These are phyloP conservation scores for Clavispora fructus DNA, from an alignment of 805 yeast genomes.

Conservation along the genomic window DNA sequence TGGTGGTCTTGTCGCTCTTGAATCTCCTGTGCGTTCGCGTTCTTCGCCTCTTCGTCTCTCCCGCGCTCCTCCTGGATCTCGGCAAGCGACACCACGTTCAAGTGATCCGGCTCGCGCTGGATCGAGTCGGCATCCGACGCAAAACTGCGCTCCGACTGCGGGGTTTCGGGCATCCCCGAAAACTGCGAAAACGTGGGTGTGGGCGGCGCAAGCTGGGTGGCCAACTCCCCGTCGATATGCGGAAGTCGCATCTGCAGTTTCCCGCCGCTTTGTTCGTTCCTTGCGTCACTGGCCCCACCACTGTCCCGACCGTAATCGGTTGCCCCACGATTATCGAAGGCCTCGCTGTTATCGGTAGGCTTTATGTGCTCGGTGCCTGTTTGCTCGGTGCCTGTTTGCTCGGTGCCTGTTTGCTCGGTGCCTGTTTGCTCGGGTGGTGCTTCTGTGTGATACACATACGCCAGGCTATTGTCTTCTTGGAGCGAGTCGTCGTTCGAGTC, in stretches of 20 bases:
- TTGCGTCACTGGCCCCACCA: too few species aligned
- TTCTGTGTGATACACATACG: not conserved
- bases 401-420: not conserved
- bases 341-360: too few species aligned
- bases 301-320: too few species aligned
- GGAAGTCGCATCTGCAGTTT: too few species aligned
- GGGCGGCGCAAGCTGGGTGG: slow-evolving; percentile 11
- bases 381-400: not conserved
- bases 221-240: not conserved
- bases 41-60: too few species aligned
- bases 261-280: too few species aligned
- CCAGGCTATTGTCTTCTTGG: not conserved
- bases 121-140: slow-evolving; percentile 37
- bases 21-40: too few species aligned
- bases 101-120: slow-evolving; percentile 30
- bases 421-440: too few species aligned
- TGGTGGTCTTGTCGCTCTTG: too few species aligned
- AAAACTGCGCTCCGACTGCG: slow-evolving; percentile 31
- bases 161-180: slow-evolving; percentile 25
- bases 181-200: slow-evolving; percentile 21
- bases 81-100: slow-evolving; percentile 15
- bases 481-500: slow-evolving; percentile 1
- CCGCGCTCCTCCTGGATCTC: not conserved
- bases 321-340: too few species aligned
- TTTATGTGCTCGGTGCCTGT: not conserved